These are phyloP conservation scores for Orbilia ellipsospora DNA, from an alignment of 2,329 filamentous ascomycete genomes.

Conservation along the genomic window DNA sequence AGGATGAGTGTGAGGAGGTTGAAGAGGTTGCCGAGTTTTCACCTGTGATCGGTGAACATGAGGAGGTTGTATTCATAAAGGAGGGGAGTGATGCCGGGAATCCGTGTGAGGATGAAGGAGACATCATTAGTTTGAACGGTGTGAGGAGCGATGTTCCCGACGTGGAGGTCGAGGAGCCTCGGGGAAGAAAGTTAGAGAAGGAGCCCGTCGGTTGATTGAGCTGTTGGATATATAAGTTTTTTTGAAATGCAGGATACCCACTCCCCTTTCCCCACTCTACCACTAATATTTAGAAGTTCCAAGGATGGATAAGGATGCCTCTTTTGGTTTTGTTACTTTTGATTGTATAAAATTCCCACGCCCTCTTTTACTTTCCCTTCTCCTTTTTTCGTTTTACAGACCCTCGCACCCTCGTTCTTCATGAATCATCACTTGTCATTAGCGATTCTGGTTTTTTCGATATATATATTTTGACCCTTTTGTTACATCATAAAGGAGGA, in stretches of 20 bases:
- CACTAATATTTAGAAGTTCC: too few species aligned
- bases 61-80: slow-evolving; percentile 51
- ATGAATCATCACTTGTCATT: slow-evolving; percentile 6
- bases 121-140: slow-evolving; percentile 5
- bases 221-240: neutral
- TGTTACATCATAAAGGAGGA: too few species aligned
- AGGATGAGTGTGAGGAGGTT: slow-evolving; percentile 70
- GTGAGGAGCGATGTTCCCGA: slow-evolving; percentile 29
- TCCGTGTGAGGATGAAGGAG: slow-evolving; percentile 50
- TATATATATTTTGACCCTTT: neutral
- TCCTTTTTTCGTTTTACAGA: neutral
- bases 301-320: neutral
- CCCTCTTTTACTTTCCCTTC: slow-evolving; percentile 15
- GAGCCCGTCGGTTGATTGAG: slow-evolving; percentile 11
- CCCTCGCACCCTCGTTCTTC: neutral
- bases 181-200: slow-evolving; percentile 44
- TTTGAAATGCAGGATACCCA: too few species aligned
- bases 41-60: slow-evolving; percentile 55
- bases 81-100: slow-evolving; percentile 50
- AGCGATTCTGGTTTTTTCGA: neutral
- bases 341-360: neutral
- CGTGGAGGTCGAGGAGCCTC: slow-evolving; percentile 34
- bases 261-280: neutral
- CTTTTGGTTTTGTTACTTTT: slow-evolving; percentile 11
- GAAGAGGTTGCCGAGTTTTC: slow-evolving; percentile 60